Evolutionary conservation across 352 stramenopile genomes (phyloP).

Genomic region (Phytophthora brassicae): DNA sequence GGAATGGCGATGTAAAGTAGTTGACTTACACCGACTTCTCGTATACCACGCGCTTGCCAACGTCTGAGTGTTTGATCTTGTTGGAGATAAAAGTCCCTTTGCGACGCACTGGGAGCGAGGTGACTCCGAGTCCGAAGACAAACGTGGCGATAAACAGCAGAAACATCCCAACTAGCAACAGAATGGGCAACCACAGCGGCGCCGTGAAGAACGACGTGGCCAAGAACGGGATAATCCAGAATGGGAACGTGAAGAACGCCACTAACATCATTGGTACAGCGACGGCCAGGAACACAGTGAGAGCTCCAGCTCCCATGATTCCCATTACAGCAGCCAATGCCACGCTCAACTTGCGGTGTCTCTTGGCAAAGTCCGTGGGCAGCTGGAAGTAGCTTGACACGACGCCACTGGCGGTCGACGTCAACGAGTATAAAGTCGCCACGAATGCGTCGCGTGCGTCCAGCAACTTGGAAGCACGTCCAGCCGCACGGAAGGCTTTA

Average conservation of each 20-base stretch:
- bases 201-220: constrained; percentile 77
- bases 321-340: constrained; percentile 57
- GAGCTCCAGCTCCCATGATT: constrained; percentile 46
- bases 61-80: constrained; percentile 82
- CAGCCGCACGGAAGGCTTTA: constrained; percentile 76
- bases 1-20: neutral
- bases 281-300: constrained; percentile 65
- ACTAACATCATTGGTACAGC: constrained; percentile 70
- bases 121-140: constrained; percentile 73
- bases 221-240: constrained; percentile 86
- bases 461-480: constrained; percentile 69
- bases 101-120: constrained; percentile 72
- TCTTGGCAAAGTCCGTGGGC: constrained; percentile 71
- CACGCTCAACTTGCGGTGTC: constrained; percentile 73
- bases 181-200: constrained; percentile 72
- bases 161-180: constrained; percentile 67
- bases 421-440: constrained; percentile 46
- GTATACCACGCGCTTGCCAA: constrained; percentile 83
- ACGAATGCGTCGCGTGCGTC: constrained; percentile 74
- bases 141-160: constrained; percentile 68
- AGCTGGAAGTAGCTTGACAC: constrained; percentile 50
- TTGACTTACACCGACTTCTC: constrained; percentile 63
- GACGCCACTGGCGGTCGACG: constrained; percentile 25
- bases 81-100: constrained; percentile 69
- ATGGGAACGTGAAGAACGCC: constrained; percentile 77